Evolutionary conservation across 495 filamentous ascomycete species (phyloP), one percentile per base, ranked within the genome.

Genomic region (Lindgomyces ingoldianus): DNA sequence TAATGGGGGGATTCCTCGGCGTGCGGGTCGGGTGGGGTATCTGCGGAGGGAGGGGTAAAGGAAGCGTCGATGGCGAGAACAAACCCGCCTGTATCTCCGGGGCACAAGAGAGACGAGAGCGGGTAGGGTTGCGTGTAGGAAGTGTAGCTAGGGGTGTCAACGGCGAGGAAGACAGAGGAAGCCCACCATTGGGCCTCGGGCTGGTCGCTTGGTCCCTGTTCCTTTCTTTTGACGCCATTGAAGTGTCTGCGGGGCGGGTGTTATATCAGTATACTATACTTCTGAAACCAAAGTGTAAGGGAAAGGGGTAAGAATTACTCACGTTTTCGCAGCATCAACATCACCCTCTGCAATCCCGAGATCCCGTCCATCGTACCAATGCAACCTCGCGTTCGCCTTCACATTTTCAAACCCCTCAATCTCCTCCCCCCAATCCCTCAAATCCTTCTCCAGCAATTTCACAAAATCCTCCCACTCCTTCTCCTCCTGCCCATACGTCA

Each of bases 361-460:
- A 16, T 50, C 47, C 6, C 22, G n/a, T 10, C 47, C 47, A 50
- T 50, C 47, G 25, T 50, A 26, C 47, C 47, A 50, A 11, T 50
- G 18, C 22, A 50, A 25, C 4, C 18, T 50, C 47, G 47, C 47
- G 25, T 22, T 14, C 6, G 14, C 47, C 47, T 26, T 21, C 21
- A 50, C 47, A 50, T 50, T 22, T 22, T 25, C 9, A 16, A 22
- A n/a, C n/a, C n/a, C 44, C 4, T 19, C 12, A 47, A n/a, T n/a
- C 19, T 47, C 49, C 4, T 52, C 49, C 26, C 49, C 25, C 49
- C 49, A 52, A 33, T 30, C 26, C 49, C 26, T 30, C 49, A 29
- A 52, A 22, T 30, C 49, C 6, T 16, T 8, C 25, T 52, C 49
- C 25, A 52, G 18, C 49, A 11, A 27, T 25, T 19, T 16, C 18